Base-by-base conservation (phyloP, 495 filamentous ascomycete genomes). In the Immersiella caudata region DNA sequence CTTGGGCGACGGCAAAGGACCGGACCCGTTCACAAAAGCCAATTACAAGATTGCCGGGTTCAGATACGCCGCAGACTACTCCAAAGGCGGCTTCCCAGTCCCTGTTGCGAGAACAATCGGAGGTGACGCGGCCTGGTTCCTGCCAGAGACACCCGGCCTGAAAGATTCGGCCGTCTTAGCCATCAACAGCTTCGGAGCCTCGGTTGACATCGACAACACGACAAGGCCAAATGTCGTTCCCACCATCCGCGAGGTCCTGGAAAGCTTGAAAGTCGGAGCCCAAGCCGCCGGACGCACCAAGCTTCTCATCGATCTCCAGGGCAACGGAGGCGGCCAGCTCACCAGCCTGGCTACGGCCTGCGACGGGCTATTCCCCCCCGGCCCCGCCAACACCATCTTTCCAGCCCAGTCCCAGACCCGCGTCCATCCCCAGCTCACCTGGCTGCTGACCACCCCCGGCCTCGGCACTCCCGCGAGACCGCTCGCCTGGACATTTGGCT, bases 251-350 rank as follows among this genome's bases (percentile, higher is more conserved):
- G 66, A 61, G 6, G 51, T 52, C 2, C 67, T 35, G 50, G 78
- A 71, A 6, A 65, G 60, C 9, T 58, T 69, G 18, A 25, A 68
- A 21, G 1, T 21, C 0, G 24, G 35, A 1, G 68, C 68, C n/a
- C 60, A 59, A 18, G 62, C 52, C 1, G 35, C 63, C n/a, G 62
- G 62, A 46, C 64, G 71, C 6, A 18, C 67, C 60, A 50, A 69
- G 40, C 73, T 88, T 3, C 73, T 88, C 52, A 81, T 89, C 61
- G 86, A 89, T 67, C 66, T 89, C 0, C 77, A 82, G 6, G 73
- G 74, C n/a, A 88, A 88, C 68, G 73, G 73, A 0, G 86, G 86
- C 8, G 87, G 87, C 14, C 68, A 68, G 6, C 70, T 81, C 25
- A 24, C 76, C 51, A 70, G 75, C 26, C 68, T 77, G 11, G 73